A percentile compares a stretch with the other conserved stretches of the same genome.
These are phyloP conservation scores for Lavandula angustifolia DNA, from an alignment of 257 asterid genomes.

Conservation along the genomic window DNA sequence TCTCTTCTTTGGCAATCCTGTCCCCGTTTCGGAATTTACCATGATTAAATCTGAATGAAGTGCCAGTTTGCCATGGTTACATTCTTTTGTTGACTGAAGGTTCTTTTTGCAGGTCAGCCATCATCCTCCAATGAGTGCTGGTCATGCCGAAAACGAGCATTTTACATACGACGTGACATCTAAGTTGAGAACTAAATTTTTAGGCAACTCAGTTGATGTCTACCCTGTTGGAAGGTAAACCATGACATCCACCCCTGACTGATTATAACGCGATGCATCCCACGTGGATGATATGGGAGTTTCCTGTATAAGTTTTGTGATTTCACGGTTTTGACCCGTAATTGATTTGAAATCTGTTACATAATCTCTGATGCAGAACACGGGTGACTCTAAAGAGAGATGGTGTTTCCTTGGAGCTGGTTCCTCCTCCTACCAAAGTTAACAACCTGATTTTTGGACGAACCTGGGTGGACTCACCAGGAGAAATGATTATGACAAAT, in stretches of 20 bases:
- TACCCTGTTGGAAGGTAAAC: conserved; percentile 97
- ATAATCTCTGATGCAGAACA: conserved; percentile 58
- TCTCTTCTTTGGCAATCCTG: conserved; percentile 10
- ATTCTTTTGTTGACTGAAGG: conserved; percentile 9
- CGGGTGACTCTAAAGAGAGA: conserved; percentile 81
- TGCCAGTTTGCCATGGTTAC: conserved; percentile 7
- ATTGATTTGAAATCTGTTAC: conserved; percentile 4
- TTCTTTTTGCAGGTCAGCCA: conserved; percentile 56
- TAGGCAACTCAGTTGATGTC: conserved; percentile 91
- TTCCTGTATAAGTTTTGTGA: neutral
- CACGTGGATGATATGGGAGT: neutral
- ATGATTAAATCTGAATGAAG: conserved; percentile 14
- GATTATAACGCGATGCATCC: conserved; percentile 1
- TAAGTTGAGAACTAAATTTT: conserved; percentile 81
- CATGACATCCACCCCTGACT: conserved; percentile 7
- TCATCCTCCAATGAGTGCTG: conserved; percentile 99
- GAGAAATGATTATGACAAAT: conserved; percentile 93
- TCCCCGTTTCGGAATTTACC: neutral
- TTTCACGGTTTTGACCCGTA: neutral
- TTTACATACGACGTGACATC: conserved; percentile 87
- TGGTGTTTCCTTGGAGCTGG: conserved; percentile 80
- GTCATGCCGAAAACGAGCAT: conserved; percentile 93
- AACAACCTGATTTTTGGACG: conserved; percentile 95
- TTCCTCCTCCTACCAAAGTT: conserved; percentile 96
- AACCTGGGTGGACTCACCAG: conserved; percentile 97